Conservation (phyloP, 768 basidiomycete genomes). For the Termitomyces heimii region DNA sequence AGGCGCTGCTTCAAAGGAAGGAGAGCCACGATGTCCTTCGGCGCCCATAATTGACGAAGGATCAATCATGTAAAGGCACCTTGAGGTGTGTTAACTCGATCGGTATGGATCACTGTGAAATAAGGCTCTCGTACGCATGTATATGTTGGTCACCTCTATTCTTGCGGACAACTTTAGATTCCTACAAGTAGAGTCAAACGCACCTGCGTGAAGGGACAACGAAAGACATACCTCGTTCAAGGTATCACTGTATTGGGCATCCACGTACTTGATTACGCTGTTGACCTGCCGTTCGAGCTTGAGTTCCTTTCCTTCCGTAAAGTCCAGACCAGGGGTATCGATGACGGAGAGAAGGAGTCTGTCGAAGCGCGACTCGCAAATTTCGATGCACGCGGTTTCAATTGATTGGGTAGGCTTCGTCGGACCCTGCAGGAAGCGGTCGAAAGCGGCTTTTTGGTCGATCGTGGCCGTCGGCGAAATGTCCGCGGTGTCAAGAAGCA, state of each 20-base stretch:
- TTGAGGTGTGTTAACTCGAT: conserved; percentile 22
- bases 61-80: conserved; percentile 84
- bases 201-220: neutral
- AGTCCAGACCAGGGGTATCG: conserved; percentile 84
- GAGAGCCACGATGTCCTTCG: conserved; percentile 42
- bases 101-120: neutral
- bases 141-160: conserved; percentile 88
- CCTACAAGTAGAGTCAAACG: conserved; percentile 34
- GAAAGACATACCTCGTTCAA: conserved; percentile 66
- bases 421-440: conserved; percentile 57
- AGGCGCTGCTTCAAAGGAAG: conserved; percentile 61
- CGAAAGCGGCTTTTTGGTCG: conserved; percentile 63
- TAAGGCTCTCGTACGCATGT: conserved; percentile 57
- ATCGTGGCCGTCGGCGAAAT: conserved; percentile 71
- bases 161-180: conserved; percentile 83
- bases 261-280: conserved; percentile 68
- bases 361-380: conserved; percentile 79
- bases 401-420: conserved; percentile 59
- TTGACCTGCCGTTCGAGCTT: conserved; percentile 77
- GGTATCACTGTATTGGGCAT: conserved; percentile 77
- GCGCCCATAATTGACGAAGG: conserved; percentile 62
- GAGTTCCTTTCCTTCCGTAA: conserved; percentile 64
- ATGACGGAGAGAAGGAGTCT: conserved; percentile 74
- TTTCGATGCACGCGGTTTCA: conserved; percentile 69
- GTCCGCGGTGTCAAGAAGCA: conserved; percentile 81